These are phyloP conservation scores for Globisporangium abappressorium DNA, from an alignment of 352 stramenopile species.

Conservation along the genomic window DNA sequence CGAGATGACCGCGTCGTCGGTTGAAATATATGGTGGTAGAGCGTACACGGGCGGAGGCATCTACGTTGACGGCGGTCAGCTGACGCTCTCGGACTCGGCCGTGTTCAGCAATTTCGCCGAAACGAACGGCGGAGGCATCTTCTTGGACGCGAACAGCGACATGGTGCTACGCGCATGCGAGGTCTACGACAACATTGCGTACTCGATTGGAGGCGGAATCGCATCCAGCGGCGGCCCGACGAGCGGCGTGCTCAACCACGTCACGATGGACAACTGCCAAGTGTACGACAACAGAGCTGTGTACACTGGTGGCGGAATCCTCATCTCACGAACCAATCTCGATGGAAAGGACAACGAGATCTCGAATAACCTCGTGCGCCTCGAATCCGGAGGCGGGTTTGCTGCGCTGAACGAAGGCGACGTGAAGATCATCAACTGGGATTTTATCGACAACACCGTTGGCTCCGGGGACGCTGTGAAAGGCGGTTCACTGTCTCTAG, in stretches of 20 bases:
- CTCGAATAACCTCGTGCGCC: conserved; percentile 17
- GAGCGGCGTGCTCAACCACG: conserved; percentile 3
- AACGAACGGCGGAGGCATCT: conserved; percentile 29
- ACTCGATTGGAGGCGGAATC: conserved; percentile 25
- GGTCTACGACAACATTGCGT: conserved; percentile 29
- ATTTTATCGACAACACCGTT: conserved; percentile 39
- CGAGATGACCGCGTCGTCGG: conserved; percentile 12
- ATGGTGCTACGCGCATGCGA: conserved; percentile 22
- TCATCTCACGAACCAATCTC: conserved; percentile 28
- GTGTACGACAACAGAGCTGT: conserved; percentile 26
- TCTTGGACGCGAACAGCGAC: conserved; percentile 17
- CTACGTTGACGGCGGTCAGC: conserved; percentile 19
- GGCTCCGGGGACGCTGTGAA: conserved; percentile 15
- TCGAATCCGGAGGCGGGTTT: conserved; percentile 28
- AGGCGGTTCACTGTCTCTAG: conserved; percentile 29
- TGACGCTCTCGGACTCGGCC: conserved; percentile 19
- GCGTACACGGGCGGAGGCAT: conserved; percentile 27
- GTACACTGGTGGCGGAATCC: conserved; percentile 28
- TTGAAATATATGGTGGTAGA: conserved; percentile 18
- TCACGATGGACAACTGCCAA: conserved; percentile 23
- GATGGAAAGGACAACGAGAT: conserved; percentile 21
- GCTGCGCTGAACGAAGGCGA: conserved; percentile 21
- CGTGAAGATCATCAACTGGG: conserved; percentile 22
- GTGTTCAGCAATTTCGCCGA: conserved; percentile 5
- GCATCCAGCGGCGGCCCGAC: conserved; percentile 16